A percentile compares a stretch with the other conserved stretches of the same genome.
Conservation (phyloP, 2,329 filamentous ascomycete species). For the Aspergillus aculeatus region DNA sequence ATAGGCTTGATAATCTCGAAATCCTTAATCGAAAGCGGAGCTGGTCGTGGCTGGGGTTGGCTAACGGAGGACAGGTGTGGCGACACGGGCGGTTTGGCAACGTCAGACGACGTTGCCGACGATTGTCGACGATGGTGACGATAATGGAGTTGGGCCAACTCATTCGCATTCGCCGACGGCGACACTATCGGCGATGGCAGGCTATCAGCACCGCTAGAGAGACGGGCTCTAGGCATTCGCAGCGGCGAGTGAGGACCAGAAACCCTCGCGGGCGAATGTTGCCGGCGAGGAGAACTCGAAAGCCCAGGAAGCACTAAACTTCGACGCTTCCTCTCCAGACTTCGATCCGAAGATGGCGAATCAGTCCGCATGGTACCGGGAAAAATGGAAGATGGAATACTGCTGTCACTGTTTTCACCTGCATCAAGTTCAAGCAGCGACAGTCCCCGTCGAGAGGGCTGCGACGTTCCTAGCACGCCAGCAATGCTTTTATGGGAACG, state of each 20-base stretch:
- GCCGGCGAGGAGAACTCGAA: slow-evolving; percentile 71
- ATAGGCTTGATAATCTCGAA: slow-evolving; percentile 99
- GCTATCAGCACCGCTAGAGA: slow-evolving; percentile 52
- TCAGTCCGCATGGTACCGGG: slow-evolving; percentile 74
- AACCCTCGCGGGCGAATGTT: slow-evolving; percentile 81
- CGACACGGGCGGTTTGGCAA: slow-evolving; percentile 69
- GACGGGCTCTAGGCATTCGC: slow-evolving; percentile 77
- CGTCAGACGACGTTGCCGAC: slow-evolving; percentile 78
- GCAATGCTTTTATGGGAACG: slow-evolving; percentile 69
- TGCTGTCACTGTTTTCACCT: slow-evolving; percentile 78
- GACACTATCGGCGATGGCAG: slow-evolving; percentile 84
- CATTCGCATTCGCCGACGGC: slow-evolving; percentile 77
- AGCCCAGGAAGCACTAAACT: slow-evolving; percentile 81
- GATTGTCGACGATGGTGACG: slow-evolving; percentile 85
- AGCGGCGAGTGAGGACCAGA: slow-evolving; percentile 79
- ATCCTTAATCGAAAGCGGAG: slow-evolving; percentile 95
- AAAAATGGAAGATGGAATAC: slow-evolving; percentile 75
- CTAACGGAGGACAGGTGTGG: slow-evolving; percentile 75
- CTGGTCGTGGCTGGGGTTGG: slow-evolving; percentile 80
- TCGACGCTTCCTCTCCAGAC: slow-evolving; percentile 79
- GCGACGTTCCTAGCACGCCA: slow-evolving; percentile 58
- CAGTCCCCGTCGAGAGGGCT: slow-evolving; percentile 69
- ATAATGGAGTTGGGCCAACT: slow-evolving; percentile 56
- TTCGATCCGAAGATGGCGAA: slow-evolving; percentile 85
- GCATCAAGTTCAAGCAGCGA: slow-evolving; percentile 82